Evolutionary conservation across 2,329 filamentous ascomycete genomes (phyloP).

Genomic region (Penicillium glabrum): DNA sequence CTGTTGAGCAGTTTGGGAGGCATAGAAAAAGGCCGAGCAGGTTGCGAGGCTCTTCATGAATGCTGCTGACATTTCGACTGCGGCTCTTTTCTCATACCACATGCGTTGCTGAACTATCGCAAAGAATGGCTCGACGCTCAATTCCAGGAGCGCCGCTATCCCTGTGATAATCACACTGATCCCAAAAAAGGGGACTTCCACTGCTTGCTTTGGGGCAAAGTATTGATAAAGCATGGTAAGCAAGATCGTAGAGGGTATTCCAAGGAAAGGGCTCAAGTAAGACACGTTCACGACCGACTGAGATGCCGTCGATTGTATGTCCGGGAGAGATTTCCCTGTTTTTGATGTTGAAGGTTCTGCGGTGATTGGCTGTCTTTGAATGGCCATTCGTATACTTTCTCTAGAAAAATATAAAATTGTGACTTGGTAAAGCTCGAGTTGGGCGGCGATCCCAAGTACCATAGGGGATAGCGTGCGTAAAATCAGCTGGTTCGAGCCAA

Average conservation of each 20-base stretch:
- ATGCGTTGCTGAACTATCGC: slow-evolving; percentile 81
- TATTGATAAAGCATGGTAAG: slow-evolving; percentile 69
- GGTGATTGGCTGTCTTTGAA: slow-evolving; percentile 68
- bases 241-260: slow-evolving; percentile 61
- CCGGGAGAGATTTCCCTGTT: slow-evolving; percentile 10
- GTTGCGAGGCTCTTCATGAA: slow-evolving; percentile 74
- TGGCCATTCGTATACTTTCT: slow-evolving; percentile 85
- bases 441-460: slow-evolving; percentile 79
- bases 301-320: slow-evolving; percentile 32
- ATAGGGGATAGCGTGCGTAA: slow-evolving; percentile 84
- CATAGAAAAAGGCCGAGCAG: slow-evolving; percentile 68
- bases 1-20: slow-evolving; percentile 52
- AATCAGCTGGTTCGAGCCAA: slow-evolving; percentile 86
- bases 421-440: slow-evolving; percentile 89
- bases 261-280: slow-evolving; percentile 73
- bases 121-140: slow-evolving; percentile 85
- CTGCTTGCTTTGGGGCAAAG: slow-evolving; percentile 51
- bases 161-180: slow-evolving; percentile 57
- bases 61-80: slow-evolving; percentile 80
- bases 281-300: slow-evolving; percentile 88
- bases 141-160: slow-evolving; percentile 66
- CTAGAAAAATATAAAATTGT: slow-evolving; percentile 93
- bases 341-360: slow-evolving; percentile 10
- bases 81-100: slow-evolving; percentile 75
- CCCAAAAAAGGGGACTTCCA: slow-evolving; percentile 63